These are phyloP conservation scores for Rhynchospora pubera DNA, from an alignment of 176 grass and related monocot genomes.

Conservation along the genomic window DNA sequence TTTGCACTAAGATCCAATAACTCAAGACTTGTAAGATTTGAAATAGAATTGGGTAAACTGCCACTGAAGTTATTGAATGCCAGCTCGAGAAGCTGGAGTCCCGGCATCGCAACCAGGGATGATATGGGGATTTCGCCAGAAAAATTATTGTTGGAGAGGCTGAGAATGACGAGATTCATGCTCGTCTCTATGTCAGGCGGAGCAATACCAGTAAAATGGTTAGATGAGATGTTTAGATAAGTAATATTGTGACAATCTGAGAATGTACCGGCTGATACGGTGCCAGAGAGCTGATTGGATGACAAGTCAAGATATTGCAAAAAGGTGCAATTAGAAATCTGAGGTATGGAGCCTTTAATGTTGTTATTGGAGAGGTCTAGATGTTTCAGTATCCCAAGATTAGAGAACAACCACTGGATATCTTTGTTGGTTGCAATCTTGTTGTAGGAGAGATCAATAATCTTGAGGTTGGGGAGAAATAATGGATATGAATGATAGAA, in stretches of 20 bases:
- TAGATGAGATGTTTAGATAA: constrained; percentile 57
- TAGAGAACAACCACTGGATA: constrained; percentile 44
- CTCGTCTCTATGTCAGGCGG: constrained; percentile 46
- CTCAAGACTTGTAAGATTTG: constrained; percentile 43
- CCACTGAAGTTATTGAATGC: constrained; percentile 71
- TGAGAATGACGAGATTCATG: constrained; percentile 37
- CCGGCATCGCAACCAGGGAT: constrained; percentile 33
- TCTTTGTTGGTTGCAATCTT: constrained; percentile 46
- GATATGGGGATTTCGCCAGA: constrained; percentile 49
- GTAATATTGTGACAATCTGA: constrained; percentile 33
- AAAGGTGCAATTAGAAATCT: constrained; percentile 52
- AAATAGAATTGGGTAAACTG: constrained; percentile 35
- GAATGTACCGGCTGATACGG: constrained; percentile 25
- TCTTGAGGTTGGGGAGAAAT: constrained; percentile 14
- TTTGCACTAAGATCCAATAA: constrained; percentile 88
- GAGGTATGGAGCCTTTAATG: constrained; percentile 37
- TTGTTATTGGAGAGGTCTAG: constrained; percentile 55
- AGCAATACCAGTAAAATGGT: constrained; percentile 46
- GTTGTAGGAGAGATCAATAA: constrained; percentile 60
- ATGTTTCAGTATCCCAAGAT: constrained; percentile 29
- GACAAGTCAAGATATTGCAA: constrained; percentile 78
- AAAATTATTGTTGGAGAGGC: constrained; percentile 72
- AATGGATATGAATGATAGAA: neutral
- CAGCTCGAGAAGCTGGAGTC: constrained; percentile 39
- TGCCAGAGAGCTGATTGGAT: constrained; percentile 39